Percentiles rank a stretch among this genome's conserved stretches.
These are phyloP conservation scores for Sesbania bispinosa DNA, from an alignment of 306 rosid species.

Conservation along the genomic window DNA sequence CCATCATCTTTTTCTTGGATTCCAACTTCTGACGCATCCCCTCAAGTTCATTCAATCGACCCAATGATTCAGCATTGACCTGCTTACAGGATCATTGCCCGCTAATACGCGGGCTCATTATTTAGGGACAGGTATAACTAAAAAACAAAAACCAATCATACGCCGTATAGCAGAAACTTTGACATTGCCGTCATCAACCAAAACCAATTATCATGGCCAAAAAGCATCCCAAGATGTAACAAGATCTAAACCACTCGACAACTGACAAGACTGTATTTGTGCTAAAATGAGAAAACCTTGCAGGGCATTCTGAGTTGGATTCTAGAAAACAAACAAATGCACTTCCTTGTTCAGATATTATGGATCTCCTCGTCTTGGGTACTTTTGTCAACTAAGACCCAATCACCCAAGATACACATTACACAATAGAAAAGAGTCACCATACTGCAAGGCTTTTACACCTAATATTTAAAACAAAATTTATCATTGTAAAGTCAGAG, in stretches of 20 bases:
- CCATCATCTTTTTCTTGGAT: slow-evolving; percentile 56
- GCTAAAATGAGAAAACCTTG: background rate
- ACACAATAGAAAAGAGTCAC: background rate
- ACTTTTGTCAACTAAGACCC: background rate
- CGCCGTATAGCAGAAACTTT: background rate
- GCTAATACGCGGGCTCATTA: slow-evolving; percentile 59
- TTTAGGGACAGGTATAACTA: slow-evolving; percentile 31
- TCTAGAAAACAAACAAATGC: background rate
- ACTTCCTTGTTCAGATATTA: background rate
- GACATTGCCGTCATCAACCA: background rate
- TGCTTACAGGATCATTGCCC: slow-evolving; percentile 57
- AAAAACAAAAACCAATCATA: background rate
- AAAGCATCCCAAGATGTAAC: background rate
- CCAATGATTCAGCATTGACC: slow-evolving; percentile 73
- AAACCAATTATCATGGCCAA: background rate
- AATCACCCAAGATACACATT: too few relatives aligned
- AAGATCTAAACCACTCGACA: background rate
- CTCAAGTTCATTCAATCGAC: slow-evolving; percentile 69
- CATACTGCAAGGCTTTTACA: background rate
- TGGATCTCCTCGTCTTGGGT: background rate
- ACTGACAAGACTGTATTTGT: background rate
- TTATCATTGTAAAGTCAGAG: background rate
- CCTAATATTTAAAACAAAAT: background rate
- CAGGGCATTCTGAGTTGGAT: background rate
- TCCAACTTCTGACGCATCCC: slow-evolving; percentile 76